Conservation (phyloP, 2,329 filamentous ascomycete species). For the Elsinoe perseae region DNA sequence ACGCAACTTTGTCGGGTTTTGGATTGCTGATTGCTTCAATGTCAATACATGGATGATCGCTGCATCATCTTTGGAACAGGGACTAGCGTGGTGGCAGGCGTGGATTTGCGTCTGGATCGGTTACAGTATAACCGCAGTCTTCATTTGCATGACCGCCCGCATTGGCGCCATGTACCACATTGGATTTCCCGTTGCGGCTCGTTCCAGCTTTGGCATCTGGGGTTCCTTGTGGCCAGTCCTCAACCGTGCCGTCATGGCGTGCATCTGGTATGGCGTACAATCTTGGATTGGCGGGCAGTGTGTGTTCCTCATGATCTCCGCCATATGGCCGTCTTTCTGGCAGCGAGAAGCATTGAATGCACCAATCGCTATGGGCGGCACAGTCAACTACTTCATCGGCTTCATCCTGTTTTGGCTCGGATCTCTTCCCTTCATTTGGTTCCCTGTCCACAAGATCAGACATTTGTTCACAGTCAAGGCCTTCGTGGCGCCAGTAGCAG, state of each 20-base stretch:
- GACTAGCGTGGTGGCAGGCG: slow-evolving; percentile 45
- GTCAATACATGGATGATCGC: slow-evolving; percentile 62
- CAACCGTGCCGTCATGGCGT: slow-evolving; percentile 80
- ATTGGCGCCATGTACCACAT: slow-evolving; percentile 86
- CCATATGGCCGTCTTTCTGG: slow-evolving; percentile 59
- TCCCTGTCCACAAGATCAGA: slow-evolving; percentile 78
- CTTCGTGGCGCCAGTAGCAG: slow-evolving; percentile 73
- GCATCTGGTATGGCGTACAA: slow-evolving; percentile 83
- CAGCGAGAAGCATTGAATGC: slow-evolving; percentile 11
- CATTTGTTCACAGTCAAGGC: slow-evolving; percentile 90
- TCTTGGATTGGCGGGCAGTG: slow-evolving; percentile 70
- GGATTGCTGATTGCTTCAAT: slow-evolving; percentile 57
- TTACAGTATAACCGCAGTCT: slow-evolving; percentile 67
- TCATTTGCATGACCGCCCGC: slow-evolving; percentile 69
- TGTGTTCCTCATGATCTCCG: slow-evolving; percentile 78
- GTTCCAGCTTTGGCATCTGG: slow-evolving; percentile 81
- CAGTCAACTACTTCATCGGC: slow-evolving; percentile 53
- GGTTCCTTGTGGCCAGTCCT: slow-evolving; percentile 82
- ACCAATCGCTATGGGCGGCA: slow-evolving; percentile 17
- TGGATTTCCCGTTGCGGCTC: slow-evolving; percentile 72
- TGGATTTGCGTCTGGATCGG: slow-evolving; percentile 51
- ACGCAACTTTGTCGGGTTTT: slow-evolving; percentile 80
- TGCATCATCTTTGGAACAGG: slow-evolving; percentile 71
- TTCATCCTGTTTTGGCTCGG: slow-evolving; percentile 82
- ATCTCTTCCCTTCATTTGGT: slow-evolving; percentile 78